phyloP scores from a whole-genome alignment of 345 rosid species.

The Barbarea vulgaris region DNA sequence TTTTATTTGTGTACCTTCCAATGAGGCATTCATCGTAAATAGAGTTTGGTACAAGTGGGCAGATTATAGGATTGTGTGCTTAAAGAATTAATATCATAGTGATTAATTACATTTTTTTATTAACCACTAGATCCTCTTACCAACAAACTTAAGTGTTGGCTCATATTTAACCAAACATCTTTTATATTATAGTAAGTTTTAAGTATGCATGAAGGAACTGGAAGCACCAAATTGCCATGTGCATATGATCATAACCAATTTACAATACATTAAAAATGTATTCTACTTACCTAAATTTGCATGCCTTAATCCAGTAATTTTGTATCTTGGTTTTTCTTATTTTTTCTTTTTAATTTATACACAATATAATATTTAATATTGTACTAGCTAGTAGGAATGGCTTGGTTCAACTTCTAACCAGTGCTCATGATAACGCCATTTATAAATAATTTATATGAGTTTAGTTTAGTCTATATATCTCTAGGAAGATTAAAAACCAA shows the following conservation, averaged over 20 bases:
- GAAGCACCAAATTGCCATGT: slow-evolving; percentile 37
- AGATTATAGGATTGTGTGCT: slow-evolving; percentile 30
- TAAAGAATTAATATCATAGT: slow-evolving; percentile 29
- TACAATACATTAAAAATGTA: neutral
- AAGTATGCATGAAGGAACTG: slow-evolving; percentile 23
- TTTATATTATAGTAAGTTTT: slow-evolving; percentile 13
- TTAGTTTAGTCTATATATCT: too few species aligned
- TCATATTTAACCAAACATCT: slow-evolving; percentile 22
- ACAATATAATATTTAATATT: slow-evolving; percentile 20
- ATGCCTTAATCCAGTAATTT: slow-evolving; percentile 18
- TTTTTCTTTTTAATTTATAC: slow-evolving; percentile 14
- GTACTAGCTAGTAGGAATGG: neutral
- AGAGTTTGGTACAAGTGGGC: slow-evolving; percentile 39
- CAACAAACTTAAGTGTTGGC: slow-evolving; percentile 30
- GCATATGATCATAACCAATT: slow-evolving; percentile 29
- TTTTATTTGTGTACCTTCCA: slow-evolving; percentile 27
- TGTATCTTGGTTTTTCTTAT: slow-evolving; percentile 22
- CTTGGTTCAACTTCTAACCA: slow-evolving; percentile 32
- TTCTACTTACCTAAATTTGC: slow-evolving; percentile 15
- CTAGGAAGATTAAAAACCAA: neutral
- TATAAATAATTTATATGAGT: too few species aligned
- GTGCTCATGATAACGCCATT: neutral
- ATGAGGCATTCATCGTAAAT: slow-evolving; percentile 22
- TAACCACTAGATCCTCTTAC: slow-evolving; percentile 30
- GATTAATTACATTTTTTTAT: slow-evolving; percentile 11